Conservation (phyloP, 23 red algal genomes). For the Gracilaria gracilis region DNA sequence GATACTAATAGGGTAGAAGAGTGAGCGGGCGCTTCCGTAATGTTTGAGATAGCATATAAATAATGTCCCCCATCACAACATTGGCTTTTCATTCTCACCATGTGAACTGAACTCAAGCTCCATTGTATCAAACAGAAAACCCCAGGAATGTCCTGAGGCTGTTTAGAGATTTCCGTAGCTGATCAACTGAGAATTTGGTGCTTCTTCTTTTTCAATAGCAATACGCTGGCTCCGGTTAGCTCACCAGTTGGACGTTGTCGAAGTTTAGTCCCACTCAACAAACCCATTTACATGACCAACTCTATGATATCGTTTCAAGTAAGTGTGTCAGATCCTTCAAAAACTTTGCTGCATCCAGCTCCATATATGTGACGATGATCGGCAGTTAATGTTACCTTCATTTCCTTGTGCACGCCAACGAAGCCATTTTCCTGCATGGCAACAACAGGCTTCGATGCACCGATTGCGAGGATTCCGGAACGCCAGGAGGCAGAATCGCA, state of each 20-base stretch:
- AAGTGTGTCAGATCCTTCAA: conserved; percentile 86
- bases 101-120: background rate
- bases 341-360: conserved; percentile 90
- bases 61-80: background rate
- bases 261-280: too few species aligned
- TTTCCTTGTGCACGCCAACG: conserved; percentile 90
- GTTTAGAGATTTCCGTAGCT: too few species aligned
- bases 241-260: too few species aligned
- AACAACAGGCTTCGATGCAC: conserved; percentile 86
- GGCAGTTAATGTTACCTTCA: conserved; percentile 94
- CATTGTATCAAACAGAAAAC: background rate
- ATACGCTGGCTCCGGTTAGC: background rate
- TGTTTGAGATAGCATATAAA: background rate
- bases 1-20: background rate
- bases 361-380: conserved; percentile 99
- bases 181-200: background rate
- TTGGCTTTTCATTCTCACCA: background rate
- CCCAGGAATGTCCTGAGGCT: too few species aligned
- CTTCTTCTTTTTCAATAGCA: background rate
- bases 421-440: conserved; percentile 84
- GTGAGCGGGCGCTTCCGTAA: background rate
- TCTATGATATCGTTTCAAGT: conserved; percentile 82
- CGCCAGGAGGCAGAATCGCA: conserved; percentile 91
- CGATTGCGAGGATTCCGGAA: conserved; percentile 91
- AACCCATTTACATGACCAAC: conserved; percentile 62